Percentiles rank a stretch among this genome's conserved stretches.
Conservation (phyloP, 2,329 filamentous ascomycete genomes). For the Cladosporium halotolerans region DNA sequence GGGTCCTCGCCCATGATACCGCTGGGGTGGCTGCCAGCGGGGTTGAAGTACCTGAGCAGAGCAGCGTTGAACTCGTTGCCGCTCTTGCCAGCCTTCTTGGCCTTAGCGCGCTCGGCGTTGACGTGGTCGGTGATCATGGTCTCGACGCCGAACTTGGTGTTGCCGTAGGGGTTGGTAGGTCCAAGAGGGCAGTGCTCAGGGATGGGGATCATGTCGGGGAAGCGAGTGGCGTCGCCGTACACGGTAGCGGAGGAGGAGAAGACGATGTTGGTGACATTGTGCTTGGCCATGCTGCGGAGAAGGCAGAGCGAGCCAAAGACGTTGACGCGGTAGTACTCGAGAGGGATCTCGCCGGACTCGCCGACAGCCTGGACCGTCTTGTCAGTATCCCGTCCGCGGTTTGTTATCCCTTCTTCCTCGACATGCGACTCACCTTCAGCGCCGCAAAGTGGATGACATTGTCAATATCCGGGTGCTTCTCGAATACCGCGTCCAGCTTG, state of each 20-base stretch:
- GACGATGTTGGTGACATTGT: constrained; percentile 94
- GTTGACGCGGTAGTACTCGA: constrained; percentile 98
- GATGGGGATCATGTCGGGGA: constrained; percentile 98
- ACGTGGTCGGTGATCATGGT: constrained; percentile 85
- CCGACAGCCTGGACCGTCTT: constrained; percentile 70
- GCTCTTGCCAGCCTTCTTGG: constrained; percentile 71
- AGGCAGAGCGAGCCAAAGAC: constrained; percentile 87
- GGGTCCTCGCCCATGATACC: constrained; percentile 99
- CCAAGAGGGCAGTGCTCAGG: constrained; percentile 94
- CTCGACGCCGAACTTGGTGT: constrained; percentile 92
- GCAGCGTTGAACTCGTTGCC: constrained; percentile 86
- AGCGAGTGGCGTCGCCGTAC: constrained; percentile 93
- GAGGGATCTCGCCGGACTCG: constrained; percentile 85
- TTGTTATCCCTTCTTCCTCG: too few species aligned
- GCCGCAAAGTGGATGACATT: constrained; percentile 98
- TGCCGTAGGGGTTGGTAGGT: constrained; percentile 95
- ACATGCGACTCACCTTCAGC: constrained; percentile 60
- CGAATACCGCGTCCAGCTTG: constrained; percentile 78
- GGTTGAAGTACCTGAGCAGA: constrained; percentile 95
- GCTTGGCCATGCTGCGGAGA: constrained; percentile 75
- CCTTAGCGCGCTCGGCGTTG: constrained; percentile 76
- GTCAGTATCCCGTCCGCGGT: constrained; percentile 2
- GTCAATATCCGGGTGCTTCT: constrained; percentile 85
- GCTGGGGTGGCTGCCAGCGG: constrained; percentile 85
- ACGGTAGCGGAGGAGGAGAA: constrained; percentile 98